These are phyloP conservation scores for Claviceps maximensis DNA, from an alignment of 2,329 filamentous ascomycete genomes.

Conservation along the genomic window DNA sequence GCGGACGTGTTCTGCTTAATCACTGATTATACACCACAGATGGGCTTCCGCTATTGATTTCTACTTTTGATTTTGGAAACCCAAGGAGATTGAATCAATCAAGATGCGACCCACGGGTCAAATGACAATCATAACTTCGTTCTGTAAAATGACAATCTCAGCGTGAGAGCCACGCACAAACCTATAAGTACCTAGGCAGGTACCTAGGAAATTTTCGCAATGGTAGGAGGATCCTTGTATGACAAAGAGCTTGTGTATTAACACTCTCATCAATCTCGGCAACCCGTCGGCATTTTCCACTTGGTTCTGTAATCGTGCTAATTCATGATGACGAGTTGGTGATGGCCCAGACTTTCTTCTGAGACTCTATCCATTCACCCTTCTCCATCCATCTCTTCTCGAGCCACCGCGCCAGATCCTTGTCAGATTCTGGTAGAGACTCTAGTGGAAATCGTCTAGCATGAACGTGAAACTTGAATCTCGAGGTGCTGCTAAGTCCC, in stretches of 20 bases:
- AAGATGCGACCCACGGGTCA: background rate
- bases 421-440: conserved; percentile 33
- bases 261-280: background rate
- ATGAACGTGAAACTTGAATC: conserved; percentile 37
- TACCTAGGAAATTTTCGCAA: no score
- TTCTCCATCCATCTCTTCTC: conserved; percentile 41
- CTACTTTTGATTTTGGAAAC: background rate
- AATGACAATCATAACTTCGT: background rate
- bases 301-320: background rate
- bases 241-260: background rate
- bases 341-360: conserved; percentile 10
- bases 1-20: background rate
- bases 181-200: no score
- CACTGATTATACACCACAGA: background rate
- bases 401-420: conserved; percentile 36
- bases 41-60: background rate
- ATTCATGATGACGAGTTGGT: conserved; percentile 1
- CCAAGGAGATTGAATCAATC: background rate
- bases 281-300: background rate
- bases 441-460: conserved; percentile 34
- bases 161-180: background rate
- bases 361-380: conserved; percentile 33
- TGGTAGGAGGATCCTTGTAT: no score
- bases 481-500: conserved; percentile 23
- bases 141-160: no score